Percentiles rank a stretch among this genome's conserved stretches.
Evolutionary conservation across 2,329 filamentous ascomycete genomes (phyloP).

Genomic region (Pseudogymnoascus sp.): DNA sequence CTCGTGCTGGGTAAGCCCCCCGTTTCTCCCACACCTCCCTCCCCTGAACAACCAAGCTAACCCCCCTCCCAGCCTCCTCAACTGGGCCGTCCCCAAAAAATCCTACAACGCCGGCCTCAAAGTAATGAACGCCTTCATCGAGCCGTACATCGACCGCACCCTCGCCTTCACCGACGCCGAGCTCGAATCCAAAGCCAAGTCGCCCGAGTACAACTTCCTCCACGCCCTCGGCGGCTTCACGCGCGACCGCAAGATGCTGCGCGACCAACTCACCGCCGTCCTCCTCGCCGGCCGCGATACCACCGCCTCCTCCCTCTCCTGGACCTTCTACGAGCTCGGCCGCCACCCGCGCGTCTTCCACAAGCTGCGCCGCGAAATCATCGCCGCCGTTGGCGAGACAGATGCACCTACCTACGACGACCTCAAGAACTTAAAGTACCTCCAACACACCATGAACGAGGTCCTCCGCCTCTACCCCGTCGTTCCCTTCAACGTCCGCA

Average conservation of each 20-base stretch:
- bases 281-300: conserved; percentile 83
- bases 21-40: not conserved
- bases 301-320: conserved; percentile 72
- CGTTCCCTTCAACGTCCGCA: conserved; percentile 71
- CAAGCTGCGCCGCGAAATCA: conserved; percentile 67
- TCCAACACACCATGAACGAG: conserved; percentile 64
- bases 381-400: conserved; percentile 54
- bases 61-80: conserved; percentile 42
- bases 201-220: conserved; percentile 74
- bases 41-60: conserved; percentile 9
- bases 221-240: conserved; percentile 79
- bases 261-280: conserved; percentile 76
- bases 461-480: conserved; percentile 68
- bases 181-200: conserved; percentile 63
- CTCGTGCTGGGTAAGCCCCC: conserved; percentile 48
- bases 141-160: conserved; percentile 67
- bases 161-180: conserved; percentile 62
- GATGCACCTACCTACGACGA: conserved; percentile 64
- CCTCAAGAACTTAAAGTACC: conserved; percentile 81
- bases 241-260: conserved; percentile 59
- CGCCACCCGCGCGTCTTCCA: conserved; percentile 58
- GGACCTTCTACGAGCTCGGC: conserved; percentile 74
- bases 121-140: conserved; percentile 67
- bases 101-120: conserved; percentile 57
- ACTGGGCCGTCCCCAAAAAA: conserved; percentile 52